Conservation (phyloP, 441 rosid genomes). For the Arabidopsis lyrata region DNA sequence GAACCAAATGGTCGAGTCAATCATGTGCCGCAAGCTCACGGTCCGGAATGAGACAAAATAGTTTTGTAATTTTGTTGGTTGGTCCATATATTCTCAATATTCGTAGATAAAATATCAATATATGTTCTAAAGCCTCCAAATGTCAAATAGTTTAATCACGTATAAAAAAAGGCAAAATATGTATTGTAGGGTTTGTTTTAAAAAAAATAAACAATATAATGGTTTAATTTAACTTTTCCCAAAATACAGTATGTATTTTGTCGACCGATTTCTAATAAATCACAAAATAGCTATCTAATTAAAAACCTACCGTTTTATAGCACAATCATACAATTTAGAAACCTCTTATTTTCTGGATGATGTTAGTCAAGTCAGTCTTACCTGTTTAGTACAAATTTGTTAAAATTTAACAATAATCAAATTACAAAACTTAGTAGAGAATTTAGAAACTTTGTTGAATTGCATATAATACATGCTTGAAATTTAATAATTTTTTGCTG, state of each 20-base stretch:
- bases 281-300: not conserved
- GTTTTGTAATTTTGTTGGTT: conserved; percentile 40
- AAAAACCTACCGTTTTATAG: not conserved
- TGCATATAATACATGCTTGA: not conserved
- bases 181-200: conserved; percentile 28
- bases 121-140: conserved; percentile 30
- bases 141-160: conserved; percentile 9
- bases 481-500: not conserved
- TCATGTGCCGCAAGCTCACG: conserved; percentile 45
- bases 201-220: conserved; percentile 3
- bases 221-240: not conserved
- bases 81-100: conserved; percentile 34
- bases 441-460: conserved; percentile 7
- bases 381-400: not conserved
- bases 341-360: conserved; percentile 13
- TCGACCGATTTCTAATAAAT: not conserved
- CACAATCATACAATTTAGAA: not conserved
- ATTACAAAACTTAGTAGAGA: conserved; percentile 10
- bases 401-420: not conserved
- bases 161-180: conserved; percentile 35
- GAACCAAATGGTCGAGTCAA: conserved; percentile 38
- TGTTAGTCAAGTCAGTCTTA: not conserved
- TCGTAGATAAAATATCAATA: conserved; percentile 4
- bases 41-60: conserved; percentile 34
- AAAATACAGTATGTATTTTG: too few species aligned